phyloP scores from a whole-genome alignment of 2,329 filamentous ascomycete genomes.

The Ophiocordyceps camponoti-saundersi region DNA sequence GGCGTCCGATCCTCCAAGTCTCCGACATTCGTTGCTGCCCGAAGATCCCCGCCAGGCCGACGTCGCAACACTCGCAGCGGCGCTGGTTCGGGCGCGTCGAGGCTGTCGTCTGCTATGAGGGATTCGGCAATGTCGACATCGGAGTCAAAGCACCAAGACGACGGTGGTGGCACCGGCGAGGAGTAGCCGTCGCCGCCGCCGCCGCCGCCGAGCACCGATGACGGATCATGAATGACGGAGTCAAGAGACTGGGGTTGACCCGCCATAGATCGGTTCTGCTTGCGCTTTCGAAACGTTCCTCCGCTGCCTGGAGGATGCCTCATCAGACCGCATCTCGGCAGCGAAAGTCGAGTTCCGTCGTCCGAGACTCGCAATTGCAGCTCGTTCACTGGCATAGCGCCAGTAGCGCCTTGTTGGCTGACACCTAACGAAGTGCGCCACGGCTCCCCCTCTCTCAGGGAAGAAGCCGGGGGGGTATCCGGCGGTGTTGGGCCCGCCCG shows the following conservation, averaged over 20 bases:
- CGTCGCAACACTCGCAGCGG: conserved; percentile 51
- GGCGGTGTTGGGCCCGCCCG: conserved; percentile 41
- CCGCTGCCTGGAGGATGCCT: conserved; percentile 11
- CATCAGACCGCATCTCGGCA: conserved; percentile 9
- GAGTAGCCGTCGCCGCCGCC: conserved; percentile 21
- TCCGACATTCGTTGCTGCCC: conserved; percentile 47
- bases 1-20: conserved; percentile 31
- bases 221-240: conserved; percentile 35
- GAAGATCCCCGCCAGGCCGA: conserved; percentile 58
- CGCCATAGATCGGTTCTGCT: conserved; percentile 25
- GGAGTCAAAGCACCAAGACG: conserved; percentile 33
- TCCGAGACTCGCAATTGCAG: conserved; percentile 17
- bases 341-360: conserved; percentile 15
- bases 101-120: conserved; percentile 23
- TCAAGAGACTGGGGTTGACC: conserved; percentile 30
- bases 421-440: conserved; percentile 38
- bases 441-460: conserved; percentile 24
- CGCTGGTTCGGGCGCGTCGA: conserved; percentile 20
- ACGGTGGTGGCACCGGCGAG: neutral
- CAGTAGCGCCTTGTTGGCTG: conserved; percentile 23
- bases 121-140: conserved; percentile 37
- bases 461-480: conserved; percentile 36
- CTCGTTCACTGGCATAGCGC: conserved; percentile 17
- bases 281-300: conserved; percentile 18
- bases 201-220: conserved; percentile 43